These are phyloP conservation scores for Spirogloea muscicola DNA, from an alignment of 139 green algal genomes.

Conservation along the genomic window DNA sequence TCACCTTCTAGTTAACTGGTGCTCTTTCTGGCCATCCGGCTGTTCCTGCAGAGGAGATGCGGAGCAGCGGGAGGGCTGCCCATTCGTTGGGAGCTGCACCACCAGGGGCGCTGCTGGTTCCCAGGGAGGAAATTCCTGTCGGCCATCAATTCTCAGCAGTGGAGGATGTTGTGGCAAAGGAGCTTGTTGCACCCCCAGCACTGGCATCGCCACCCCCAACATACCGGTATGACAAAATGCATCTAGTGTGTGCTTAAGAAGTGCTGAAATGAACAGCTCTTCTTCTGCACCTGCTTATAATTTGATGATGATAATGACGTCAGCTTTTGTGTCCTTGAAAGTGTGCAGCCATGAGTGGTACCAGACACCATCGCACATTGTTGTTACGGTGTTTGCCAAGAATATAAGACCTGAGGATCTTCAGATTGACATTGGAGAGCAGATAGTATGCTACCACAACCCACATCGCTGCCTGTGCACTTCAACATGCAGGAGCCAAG, in stretches of 20 bases:
- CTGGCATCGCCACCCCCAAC: background rate
- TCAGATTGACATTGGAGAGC: slow-evolving; percentile 35
- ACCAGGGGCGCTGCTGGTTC: too few relatives aligned
- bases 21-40: background rate
- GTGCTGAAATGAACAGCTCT: too few relatives aligned
- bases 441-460: slow-evolving; percentile 15
- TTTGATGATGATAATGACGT: background rate
- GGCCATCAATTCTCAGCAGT: too few relatives aligned
- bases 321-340: background rate
- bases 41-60: background rate
- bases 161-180: background rate
- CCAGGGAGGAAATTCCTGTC: too few relatives aligned
- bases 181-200: background rate
- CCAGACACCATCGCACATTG: slow-evolving; percentile 26
- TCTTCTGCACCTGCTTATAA: background rate
- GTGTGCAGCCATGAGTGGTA: slow-evolving; percentile 44
- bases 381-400: slow-evolving; percentile 41
- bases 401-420: slow-evolving; percentile 15
- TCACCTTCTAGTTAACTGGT: background rate
- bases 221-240: background rate
- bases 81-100: background rate
- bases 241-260: too few relatives aligned
- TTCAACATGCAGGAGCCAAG: too few relatives aligned
- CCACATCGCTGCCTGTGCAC: background rate
- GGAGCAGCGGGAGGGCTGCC: background rate